phyloP scores from a whole-genome alignment of 306 rosid species.

The Malus asiatica region DNA sequence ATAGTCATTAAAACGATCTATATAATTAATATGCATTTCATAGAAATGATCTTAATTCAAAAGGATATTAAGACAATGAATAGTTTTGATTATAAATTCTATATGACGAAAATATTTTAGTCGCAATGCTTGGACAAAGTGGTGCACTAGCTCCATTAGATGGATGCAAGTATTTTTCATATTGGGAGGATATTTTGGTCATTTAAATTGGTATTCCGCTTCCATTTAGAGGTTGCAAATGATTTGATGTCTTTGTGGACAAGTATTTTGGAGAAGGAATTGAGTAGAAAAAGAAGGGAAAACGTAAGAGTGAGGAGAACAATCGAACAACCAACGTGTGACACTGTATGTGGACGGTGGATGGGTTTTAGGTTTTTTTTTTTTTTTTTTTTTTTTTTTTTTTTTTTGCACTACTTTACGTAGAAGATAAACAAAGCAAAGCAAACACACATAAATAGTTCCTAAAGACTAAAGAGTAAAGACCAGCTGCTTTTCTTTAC shows the following conservation, averaged over 20 bases:
- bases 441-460: background rate
- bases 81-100: too few species aligned
- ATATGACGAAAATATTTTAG: too few species aligned
- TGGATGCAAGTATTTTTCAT: background rate
- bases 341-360: constrained; percentile 38
- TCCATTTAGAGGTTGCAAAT: constrained; percentile 28
- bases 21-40: too few species aligned
- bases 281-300: constrained; percentile 31
- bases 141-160: background rate
- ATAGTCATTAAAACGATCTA: too few species aligned
- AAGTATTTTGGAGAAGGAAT: constrained; percentile 64
- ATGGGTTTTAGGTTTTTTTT: constrained; percentile 8
- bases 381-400: constrained; percentile 14
- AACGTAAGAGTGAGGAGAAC: constrained; percentile 54
- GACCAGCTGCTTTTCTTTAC: background rate
- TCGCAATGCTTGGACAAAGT: too few species aligned
- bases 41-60: too few species aligned
- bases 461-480: background rate
- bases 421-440: constrained; percentile 22
- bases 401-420: constrained; percentile 11
- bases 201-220: background rate
- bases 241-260: constrained; percentile 36
- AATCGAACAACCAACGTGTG: constrained; percentile 33
- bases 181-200: constrained; percentile 15
- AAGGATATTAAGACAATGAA: too few species aligned